Percentiles rank a stretch among this genome's conserved stretches.
Conservation (phyloP, 176 grass and related monocot genomes). For the Luzula sylvatica region DNA sequence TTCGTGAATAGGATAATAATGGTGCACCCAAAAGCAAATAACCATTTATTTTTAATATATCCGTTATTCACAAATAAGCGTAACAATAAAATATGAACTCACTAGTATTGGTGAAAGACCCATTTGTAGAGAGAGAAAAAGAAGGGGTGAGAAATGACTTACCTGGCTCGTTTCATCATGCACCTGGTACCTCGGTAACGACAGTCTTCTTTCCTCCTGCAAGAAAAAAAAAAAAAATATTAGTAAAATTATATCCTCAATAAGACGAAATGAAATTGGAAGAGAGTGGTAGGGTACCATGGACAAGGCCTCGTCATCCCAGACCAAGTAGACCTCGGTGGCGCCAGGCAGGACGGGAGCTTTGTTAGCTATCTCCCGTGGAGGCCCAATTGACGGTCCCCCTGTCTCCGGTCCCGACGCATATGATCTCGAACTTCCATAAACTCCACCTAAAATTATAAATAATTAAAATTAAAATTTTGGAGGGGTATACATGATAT, state of each 20-base stretch:
- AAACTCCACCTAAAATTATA: slow-evolving; percentile 14
- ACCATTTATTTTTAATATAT: too few species aligned
- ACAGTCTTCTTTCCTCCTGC: slow-evolving; percentile 97
- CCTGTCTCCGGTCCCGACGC: slow-evolving; percentile 47
- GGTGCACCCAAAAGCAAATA: too few species aligned
- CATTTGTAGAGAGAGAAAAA: slow-evolving; percentile 29
- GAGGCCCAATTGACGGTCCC: slow-evolving; percentile 31
- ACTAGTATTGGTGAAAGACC: neutral
- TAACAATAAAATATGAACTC: neutral
- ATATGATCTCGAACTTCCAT: slow-evolving; percentile 30
- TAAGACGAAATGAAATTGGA: slow-evolving; percentile 1
- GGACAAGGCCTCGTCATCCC: slow-evolving; percentile 99
- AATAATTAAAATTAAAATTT: slow-evolving; percentile 12
- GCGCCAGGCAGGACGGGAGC: slow-evolving; percentile 30
- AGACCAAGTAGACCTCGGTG: slow-evolving; percentile 88
- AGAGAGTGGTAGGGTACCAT: slow-evolving; percentile 46
- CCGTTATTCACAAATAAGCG: too few species aligned
- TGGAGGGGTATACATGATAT: neutral
- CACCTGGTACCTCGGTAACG: slow-evolving; percentile 70
- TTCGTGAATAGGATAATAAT: too few species aligned
- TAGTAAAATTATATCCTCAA: neutral
- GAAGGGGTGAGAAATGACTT: slow-evolving; percentile 45
- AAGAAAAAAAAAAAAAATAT: slow-evolving; percentile 18
- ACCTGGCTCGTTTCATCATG: slow-evolving; percentile 99
- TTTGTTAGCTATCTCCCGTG: slow-evolving; percentile 53